Evolutionary conservation across 148 eudicot species (phyloP).

Genomic region (Camellia lanceoleosa): DNA sequence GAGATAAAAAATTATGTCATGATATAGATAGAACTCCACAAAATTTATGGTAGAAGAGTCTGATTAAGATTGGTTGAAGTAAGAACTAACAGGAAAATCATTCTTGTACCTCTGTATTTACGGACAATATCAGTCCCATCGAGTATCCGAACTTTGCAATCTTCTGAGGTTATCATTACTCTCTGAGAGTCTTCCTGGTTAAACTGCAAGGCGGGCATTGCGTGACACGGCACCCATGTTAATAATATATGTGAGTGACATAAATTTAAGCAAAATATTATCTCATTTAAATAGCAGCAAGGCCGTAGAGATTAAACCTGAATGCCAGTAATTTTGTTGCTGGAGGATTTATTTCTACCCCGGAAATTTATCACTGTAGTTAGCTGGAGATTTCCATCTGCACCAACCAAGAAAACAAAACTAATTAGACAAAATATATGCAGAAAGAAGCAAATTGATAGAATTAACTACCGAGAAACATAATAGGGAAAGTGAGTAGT

Average conservation of each 20-base stretch:
- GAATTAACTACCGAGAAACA: neutral
- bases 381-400: conserved; percentile 43
- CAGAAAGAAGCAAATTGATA: neutral
- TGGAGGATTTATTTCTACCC: conserved; percentile 41
- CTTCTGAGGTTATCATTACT: conserved; percentile 63
- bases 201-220: conserved; percentile 40
- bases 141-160: conserved; percentile 63
- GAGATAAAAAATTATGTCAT: neutral
- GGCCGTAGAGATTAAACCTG: conserved; percentile 45
- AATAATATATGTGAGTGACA: conserved; percentile 18
- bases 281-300: neutral
- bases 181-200: conserved; percentile 38
- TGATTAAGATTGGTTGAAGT: neutral
- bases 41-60: neutral
- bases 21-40: neutral
- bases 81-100: neutral
- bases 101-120: conserved; percentile 57
- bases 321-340: conserved; percentile 61
- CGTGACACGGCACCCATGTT: neutral
- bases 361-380: conserved; percentile 37
- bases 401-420: conserved; percentile 8
- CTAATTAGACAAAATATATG: neutral
- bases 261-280: neutral
- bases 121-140: conserved; percentile 53
- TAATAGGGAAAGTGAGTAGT: conserved; percentile 1